Percentiles rank a stretch among this genome's conserved stretches.
phyloP scores from a whole-genome alignment of 1,139 yeast genomes.

The Saccharomycopsis hybrid region DNA sequence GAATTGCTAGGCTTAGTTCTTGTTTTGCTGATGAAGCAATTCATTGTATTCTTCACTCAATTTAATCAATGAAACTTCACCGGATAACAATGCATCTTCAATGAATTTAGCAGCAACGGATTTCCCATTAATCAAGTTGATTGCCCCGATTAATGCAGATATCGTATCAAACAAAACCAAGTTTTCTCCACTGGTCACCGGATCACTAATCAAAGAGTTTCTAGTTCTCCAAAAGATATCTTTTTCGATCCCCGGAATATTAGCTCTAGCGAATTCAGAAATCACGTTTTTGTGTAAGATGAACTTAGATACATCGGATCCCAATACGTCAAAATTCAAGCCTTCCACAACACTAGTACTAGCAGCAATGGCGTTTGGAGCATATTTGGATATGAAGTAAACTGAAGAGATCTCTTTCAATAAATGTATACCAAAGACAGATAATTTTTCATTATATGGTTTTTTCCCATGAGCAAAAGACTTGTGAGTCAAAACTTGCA shows the following conservation, averaged over 20 bases:
- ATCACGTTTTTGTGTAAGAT: slow-evolving; percentile 44
- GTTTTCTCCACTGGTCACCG: slow-evolving; percentile 45
- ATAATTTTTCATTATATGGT: slow-evolving; percentile 82
- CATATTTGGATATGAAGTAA: slow-evolving; percentile 29
- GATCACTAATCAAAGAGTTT: slow-evolving; percentile 47
- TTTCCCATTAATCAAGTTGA: slow-evolving; percentile 61
- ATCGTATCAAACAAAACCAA: slow-evolving; percentile 63
- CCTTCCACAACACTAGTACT: slow-evolving; percentile 26
- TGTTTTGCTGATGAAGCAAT: too few species aligned
- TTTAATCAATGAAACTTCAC: slow-evolving; percentile 25
- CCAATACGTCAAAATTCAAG: slow-evolving; percentile 58
- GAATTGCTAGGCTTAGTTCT: too few species aligned
- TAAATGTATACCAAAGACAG: slow-evolving; percentile 71
- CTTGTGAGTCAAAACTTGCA: slow-evolving; percentile 86
- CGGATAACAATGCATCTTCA: slow-evolving; percentile 27
- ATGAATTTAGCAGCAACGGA: slow-evolving; percentile 31
- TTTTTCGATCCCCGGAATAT: slow-evolving; percentile 31
- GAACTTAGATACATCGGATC: slow-evolving; percentile 46
- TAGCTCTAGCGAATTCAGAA: slow-evolving; percentile 46
- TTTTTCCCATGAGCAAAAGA: slow-evolving; percentile 87
- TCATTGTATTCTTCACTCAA: slow-evolving; percentile 11
- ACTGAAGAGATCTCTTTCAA: slow-evolving; percentile 55
- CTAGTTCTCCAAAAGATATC: slow-evolving; percentile 67
- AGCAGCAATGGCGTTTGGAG: not conserved
- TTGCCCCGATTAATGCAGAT: slow-evolving; percentile 76